Evolutionary conservation across 2,329 filamentous ascomycete genomes (phyloP).

Genomic region (Diaporthe ampelina): DNA sequence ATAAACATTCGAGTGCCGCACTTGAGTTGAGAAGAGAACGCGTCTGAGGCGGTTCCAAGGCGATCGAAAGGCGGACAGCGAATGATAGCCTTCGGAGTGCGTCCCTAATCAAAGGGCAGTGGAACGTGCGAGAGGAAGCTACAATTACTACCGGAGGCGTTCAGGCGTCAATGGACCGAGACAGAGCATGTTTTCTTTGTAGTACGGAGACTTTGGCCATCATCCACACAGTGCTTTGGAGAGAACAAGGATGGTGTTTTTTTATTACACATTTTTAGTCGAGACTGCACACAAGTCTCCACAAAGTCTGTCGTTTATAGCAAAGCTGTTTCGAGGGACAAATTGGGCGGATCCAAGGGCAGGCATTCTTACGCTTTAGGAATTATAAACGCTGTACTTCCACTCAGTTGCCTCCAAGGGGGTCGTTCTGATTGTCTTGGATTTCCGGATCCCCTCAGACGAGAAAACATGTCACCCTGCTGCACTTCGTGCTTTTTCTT

Average conservation of each 20-base stretch:
- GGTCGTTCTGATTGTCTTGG: background rate
- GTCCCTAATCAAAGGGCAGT: background rate
- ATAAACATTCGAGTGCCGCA: conserved; percentile 62
- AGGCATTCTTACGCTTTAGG: conserved; percentile 25
- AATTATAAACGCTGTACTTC: conserved; percentile 29
- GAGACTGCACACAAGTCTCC: conserved; percentile 23
- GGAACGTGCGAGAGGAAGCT: conserved; percentile 3
- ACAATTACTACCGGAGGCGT: conserved; percentile 35
- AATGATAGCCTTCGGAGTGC: background rate
- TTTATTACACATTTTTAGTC: conserved; percentile 22
- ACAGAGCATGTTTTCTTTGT: conserved; percentile 38
- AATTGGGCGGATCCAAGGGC: conserved; percentile 14
- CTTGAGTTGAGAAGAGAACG: background rate
- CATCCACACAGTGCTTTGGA: conserved; percentile 22
- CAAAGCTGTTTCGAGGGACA: conserved; percentile 29
- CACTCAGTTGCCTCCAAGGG: background rate
- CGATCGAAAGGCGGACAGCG: background rate
- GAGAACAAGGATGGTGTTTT: background rate
- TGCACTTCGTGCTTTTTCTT: too few relatives aligned
- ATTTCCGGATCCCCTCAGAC: background rate
- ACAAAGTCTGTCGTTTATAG: conserved; percentile 41
- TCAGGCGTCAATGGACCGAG: conserved; percentile 39
- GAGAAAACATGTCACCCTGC: background rate
- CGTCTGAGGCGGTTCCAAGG: background rate
- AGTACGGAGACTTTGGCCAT: conserved; percentile 18